Base-by-base conservation (phyloP, 2,329 filamentous ascomycete species). In the Trichoderma atroviride region DNA sequence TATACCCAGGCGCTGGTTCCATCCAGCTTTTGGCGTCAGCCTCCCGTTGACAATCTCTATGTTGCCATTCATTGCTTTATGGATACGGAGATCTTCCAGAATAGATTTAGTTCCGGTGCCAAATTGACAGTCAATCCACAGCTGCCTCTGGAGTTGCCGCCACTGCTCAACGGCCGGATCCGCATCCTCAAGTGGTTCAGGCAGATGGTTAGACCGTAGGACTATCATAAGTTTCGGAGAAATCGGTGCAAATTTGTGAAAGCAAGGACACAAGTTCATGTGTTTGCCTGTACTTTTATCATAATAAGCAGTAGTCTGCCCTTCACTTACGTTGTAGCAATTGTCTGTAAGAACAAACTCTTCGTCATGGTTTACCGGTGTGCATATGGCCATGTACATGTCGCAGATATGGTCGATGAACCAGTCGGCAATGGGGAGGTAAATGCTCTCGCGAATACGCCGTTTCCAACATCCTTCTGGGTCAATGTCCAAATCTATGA, bases 371-470 rank as follows among this genome's bases (percentile, higher is more conserved):
- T 33, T 24, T 0, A 9, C 35, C 24, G 60, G 47, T 9, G 60
- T 63, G 14, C 60, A 63, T 63, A 63, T 63, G 5, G 60, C 47
- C 60, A 63, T 63, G 5, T 63, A 63, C 35, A 31, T 52, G 4
- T 0, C 16, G 9, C 16, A n/a, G 5, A 33, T n/a, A 52, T 62
- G 59, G 27, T 24, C 35, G 24, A 27, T 35, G 52, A 62, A 62
- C 43, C 29, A 50, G 14, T 9, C 2, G 5, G 60, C 60, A 6
- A 53, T 31, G 5, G 16, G 7, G 3, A 16, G 5, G 27, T 53
- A 63, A n/a, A 63, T 63, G 13, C 24, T 24, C 0, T 2, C 1
- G 2, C 29, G 11, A 14, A 63, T 47, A 5, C 13, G 4, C 0
- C 0, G 1, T 6, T 5, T 6, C 60, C 60, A 63, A 1, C 53